A percentile compares a stretch with the other conserved stretches of the same genome.
These are phyloP conservation scores for Phlebopus sp. DNA, from an alignment of 1,284 basidiomycete genomes.

Conservation along the genomic window DNA sequence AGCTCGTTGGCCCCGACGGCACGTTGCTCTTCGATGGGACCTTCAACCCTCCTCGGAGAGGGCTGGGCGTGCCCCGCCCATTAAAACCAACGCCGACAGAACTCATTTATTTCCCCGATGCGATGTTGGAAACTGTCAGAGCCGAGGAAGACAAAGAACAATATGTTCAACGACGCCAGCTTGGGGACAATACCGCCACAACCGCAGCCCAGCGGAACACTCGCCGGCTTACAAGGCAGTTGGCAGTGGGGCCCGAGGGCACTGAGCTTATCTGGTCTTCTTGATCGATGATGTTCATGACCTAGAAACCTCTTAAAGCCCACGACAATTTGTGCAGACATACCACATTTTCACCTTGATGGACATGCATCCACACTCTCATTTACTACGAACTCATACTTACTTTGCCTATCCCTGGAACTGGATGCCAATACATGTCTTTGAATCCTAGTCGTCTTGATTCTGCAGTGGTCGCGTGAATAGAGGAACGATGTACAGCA, in stretches of 20 bases:
- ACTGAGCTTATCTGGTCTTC: no score
- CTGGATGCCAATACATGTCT: constrained; percentile 12
- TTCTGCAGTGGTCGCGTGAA: no score
- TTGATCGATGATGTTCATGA: no score
- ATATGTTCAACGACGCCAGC: not conserved
- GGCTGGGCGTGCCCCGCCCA: not conserved
- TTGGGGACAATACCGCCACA: no score
- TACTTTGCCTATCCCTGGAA: constrained; percentile 19
- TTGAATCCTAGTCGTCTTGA: no score
- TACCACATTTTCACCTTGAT: not conserved
- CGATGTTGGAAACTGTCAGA: not conserved
- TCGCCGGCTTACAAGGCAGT: no score
- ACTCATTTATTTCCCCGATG: not conserved
- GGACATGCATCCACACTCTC: not conserved
- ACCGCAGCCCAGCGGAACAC: no score
- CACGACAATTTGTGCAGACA: not conserved
- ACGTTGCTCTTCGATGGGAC: constrained; percentile 12
- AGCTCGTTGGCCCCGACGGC: constrained; percentile 20
- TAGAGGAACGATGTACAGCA: no score
- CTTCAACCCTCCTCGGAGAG: constrained; percentile 2
- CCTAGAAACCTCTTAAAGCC: no score
- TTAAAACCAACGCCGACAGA: not conserved
- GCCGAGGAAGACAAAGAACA: not conserved
- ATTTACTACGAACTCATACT: not conserved
- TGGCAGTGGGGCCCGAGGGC: no score